Evolutionary conservation across 2,329 filamentous ascomycete genomes (phyloP), one percentile per base, ranked within the genome.

Genomic region (Colletotrichum sp.): DNA sequence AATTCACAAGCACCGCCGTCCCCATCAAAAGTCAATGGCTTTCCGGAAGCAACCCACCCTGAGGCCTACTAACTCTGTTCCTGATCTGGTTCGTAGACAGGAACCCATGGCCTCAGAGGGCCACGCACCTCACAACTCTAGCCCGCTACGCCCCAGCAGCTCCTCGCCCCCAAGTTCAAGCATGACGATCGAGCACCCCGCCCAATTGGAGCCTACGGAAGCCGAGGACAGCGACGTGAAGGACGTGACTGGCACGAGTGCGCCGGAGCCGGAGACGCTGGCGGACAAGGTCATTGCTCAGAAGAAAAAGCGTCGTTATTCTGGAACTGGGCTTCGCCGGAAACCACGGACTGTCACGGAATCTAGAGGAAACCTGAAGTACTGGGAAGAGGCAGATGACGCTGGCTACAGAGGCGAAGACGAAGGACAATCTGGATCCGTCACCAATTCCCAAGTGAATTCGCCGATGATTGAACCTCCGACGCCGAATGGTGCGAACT

Each of bases 351-450:
- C 95, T 77, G 93, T 98, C 8, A 90, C 90, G 21, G 91, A 93
- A 14, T 89, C 91, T 12, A 89, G 94, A 68, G 94, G 95, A n/a
- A 91, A 95, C 77, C 88, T 98, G n/a, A 93, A 98, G 83, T 98
- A 96, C 79, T 96, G 94, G 80, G 96, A 98, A 81, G 95, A 98
- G 79, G 95, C 96, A 32, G 95, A 96, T 26, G 96, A 98, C 81
- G 92, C 93, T 57, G 95, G 92, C 3, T 96, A 96, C 84, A 92
- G 92, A 78, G 94, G 93, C 77, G 93, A 95, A 78, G 89, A 91
- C 39, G 92, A 93, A 72, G 73, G 73, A 55, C 68, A 71, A 26
- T 71, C 68, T 18, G 70, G 73, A n/a, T 75, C 70, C 7, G 32
- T 75, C 10, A 43, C 59, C 57, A 39, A 71, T 16, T 75, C 73